A percentile compares a stretch with the other conserved stretches of the same genome.
These are phyloP conservation scores for Lobosporangium transversale DNA, from an alignment of 192 early-diverging fungal species.

Conservation along the genomic window DNA sequence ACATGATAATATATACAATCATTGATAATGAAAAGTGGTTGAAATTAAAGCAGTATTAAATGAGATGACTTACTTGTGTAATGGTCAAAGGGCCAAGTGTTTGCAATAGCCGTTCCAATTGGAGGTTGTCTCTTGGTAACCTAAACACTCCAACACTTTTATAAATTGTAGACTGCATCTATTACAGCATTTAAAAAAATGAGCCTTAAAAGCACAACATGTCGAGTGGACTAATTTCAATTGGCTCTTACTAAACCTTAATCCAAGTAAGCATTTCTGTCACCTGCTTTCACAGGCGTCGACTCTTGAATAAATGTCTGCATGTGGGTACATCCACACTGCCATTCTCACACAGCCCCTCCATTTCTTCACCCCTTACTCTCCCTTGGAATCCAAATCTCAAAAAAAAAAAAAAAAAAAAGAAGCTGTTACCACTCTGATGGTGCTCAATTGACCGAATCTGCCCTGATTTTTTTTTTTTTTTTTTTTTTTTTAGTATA, in stretches of 20 bases:
- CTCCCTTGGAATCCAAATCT: not conserved
- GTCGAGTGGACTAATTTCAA: too few relatives aligned
- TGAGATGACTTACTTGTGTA: conserved; percentile 1
- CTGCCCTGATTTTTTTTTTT: too few relatives aligned
- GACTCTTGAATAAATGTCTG: too few relatives aligned
- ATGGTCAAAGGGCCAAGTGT: not conserved
- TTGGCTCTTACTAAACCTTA: too few relatives aligned
- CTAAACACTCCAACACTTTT: conserved; percentile 4
- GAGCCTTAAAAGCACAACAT: too few relatives aligned
- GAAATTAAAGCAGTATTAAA: not conserved
- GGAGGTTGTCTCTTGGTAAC: conserved; percentile 9
- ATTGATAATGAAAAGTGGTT: not conserved
- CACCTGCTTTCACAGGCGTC: too few relatives aligned
- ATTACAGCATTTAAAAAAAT: not conserved
- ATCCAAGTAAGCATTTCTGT: not conserved
- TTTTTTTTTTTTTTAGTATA: too few relatives aligned
- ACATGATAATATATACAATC: not conserved
- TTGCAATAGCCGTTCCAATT: conserved; percentile 1
- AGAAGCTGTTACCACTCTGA: too few relatives aligned
- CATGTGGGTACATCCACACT: not conserved
- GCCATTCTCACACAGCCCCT: not conserved
- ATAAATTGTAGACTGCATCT: conserved; percentile 4
- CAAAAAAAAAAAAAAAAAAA: not conserved
- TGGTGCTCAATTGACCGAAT: too few relatives aligned
- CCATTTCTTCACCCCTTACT: not conserved